Evolutionary conservation across 2,329 filamentous ascomycete genomes (phyloP), one percentile per base, ranked within the genome.

Genomic region (Phaeoacremonium minimum): DNA sequence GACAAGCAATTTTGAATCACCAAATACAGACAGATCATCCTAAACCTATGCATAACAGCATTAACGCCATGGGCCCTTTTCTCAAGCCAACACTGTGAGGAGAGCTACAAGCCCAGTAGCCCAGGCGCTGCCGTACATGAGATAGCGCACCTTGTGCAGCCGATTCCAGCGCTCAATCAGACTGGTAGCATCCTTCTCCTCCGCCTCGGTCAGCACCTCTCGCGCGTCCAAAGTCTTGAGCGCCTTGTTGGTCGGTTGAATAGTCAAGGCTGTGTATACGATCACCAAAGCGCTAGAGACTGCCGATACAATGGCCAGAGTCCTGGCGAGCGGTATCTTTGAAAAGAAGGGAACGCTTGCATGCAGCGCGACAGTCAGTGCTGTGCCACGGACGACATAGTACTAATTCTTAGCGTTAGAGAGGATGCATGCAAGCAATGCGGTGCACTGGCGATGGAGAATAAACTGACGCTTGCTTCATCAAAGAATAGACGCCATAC

Each of bases 401-500:
- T 16, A 32, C 30, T 32, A n/a, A 18, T 16, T 15, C 9, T 32
- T 18, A 17, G n/a, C 18, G 30, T 32, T 17, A 32, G 16, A 9
- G 18, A 16, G 13, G 17, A 14, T 16, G n/a, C 12, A 14, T 6
- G 7, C 3, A 16, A 32, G 30, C 9, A 32, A 15, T 9, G n/a
- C 16, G 8, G 7, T 32, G 30, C 15, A 9, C 13, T 6, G 30
- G 11, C n/a, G 9, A 26, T 9, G 22, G 9, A 26, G 22, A 26
- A 32, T 15, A 17, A 32, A 32, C 30, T 32, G 15, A 32, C 30
- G 30, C 15, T 17, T 32, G 30, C 30, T 18, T 14, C 30, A 17
- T 32, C 30, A 18, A 32, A 32, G 16, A 32, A 32, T n/a, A 32
- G 30, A 32, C 30, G 30, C 30, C 30, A 32, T 15, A 32, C 18